Base-by-base conservation (phyloP, 352 stramenopile genomes). In the Bremia lactucae region DNA sequence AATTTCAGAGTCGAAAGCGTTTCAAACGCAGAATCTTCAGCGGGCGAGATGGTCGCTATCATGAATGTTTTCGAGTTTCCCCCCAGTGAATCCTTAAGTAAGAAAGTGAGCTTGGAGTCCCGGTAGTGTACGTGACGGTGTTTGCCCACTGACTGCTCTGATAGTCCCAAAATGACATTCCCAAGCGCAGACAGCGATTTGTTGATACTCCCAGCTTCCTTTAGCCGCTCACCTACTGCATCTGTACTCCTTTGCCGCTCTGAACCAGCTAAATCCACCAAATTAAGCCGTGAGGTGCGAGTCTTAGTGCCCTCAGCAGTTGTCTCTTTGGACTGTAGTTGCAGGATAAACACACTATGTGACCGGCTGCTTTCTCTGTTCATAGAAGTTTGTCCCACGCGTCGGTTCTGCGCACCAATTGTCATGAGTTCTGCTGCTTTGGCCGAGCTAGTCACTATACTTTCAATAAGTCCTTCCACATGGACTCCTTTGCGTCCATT, bases 201-300 rank as follows among this genome's bases (percentile, higher is more conserved):
- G 65, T 98, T 98, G 59, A 98, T 98, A 46, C 92, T 96, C 3
- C 83, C 86, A 18, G 92, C 92, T 52, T 99, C 95, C 65, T 98
- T 98, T 46, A 97, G 65, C 24, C 93, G 83, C 31, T 97, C 87
- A 8, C 95, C 96, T 9, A 78, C 94, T 6, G 95, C 87, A 33
- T 96, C 94, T 3, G 96, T 98, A 56, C 89, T 95, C 13, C 87
- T 82, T 46, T 98, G 94, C 37, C 93, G 96, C 66, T 99, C 96
- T 2, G 89, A 98, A 9, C 96, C 96, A 10, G 96, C 96, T 26
- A 99, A 68, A 72, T 99, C 96, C 13, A 99, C 96, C 19, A 99
- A 69, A 55, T 98, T 98, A 21, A 99, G 87, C 4, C 93, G 92
- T 4, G 93, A 97, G 6, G 63, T 68, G 3, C 78, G 70, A 16